A percentile compares a stretch with the other conserved stretches of the same genome.
phyloP scores from a whole-genome alignment of 139 green algal genomes.

The Coccomyxa sp. region DNA sequence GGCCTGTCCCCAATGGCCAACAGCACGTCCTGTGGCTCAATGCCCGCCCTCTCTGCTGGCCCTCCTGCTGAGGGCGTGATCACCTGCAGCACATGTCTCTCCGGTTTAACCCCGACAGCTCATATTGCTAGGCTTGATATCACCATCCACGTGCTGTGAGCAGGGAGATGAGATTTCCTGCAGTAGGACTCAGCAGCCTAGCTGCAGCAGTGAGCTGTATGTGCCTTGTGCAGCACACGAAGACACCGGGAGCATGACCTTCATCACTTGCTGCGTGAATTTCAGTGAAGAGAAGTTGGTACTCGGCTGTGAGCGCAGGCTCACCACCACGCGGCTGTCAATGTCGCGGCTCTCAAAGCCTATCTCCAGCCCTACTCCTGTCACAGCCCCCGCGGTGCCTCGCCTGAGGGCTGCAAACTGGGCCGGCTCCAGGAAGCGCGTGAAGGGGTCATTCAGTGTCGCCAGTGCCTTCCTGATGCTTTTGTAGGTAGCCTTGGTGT shows the following conservation, averaged over 20 bases:
- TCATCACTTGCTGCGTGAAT: too few species aligned
- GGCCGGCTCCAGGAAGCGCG: conserved; percentile 84
- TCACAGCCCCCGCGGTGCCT: conserved; percentile 56
- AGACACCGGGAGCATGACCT: too few species aligned
- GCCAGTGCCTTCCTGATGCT: conserved; percentile 81
- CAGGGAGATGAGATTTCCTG: too few species aligned
- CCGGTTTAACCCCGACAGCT: too few species aligned
- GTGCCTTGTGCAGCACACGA: too few species aligned
- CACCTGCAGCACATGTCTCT: too few species aligned
- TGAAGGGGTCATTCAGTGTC: conserved; percentile 93
- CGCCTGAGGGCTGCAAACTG: conserved; percentile 51
- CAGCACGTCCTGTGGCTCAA: conserved; percentile 78
- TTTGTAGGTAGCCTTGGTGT: conserved; percentile 71
- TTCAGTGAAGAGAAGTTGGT: too few species aligned
- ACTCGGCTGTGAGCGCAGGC: too few species aligned
- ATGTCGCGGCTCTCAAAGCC: conserved; percentile 23
- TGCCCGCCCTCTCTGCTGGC: conserved; percentile 80
- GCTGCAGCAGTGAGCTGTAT: too few species aligned
- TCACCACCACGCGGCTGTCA: conserved; percentile 33
- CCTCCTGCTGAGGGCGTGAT: conserved; percentile 75
- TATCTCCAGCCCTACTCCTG: conserved; percentile 77
- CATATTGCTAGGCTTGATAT: too few species aligned
- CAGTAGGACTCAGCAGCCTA: too few species aligned
- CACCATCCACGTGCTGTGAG: too few species aligned
- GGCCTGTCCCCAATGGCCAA: conserved; percentile 67